A percentile compares a stretch with the other conserved stretches of the same genome.
Evolutionary conservation across 2,329 filamentous ascomycete species (phyloP).

Genomic region (Colletotrichum truncatum): DNA sequence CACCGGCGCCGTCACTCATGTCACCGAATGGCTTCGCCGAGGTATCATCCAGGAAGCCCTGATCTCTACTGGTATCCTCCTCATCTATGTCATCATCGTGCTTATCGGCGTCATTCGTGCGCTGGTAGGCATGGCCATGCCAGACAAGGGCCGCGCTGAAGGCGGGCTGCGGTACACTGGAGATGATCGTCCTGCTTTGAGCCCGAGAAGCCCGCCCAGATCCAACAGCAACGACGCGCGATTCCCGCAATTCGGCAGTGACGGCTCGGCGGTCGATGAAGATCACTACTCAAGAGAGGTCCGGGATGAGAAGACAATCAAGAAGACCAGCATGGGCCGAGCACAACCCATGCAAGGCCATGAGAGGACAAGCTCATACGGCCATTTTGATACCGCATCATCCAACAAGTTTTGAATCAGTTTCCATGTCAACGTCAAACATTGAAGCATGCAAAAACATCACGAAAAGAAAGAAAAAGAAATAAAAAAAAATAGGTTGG

Average conservation of each 20-base stretch:
- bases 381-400: constrained; percentile 40
- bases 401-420: constrained; percentile 22
- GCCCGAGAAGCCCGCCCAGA: constrained; percentile 35
- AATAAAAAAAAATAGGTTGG: neutral
- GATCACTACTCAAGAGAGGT: constrained; percentile 31
- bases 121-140: constrained; percentile 65
- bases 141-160: constrained; percentile 69
- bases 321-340: constrained; percentile 31
- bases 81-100: constrained; percentile 81
- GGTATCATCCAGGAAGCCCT: constrained; percentile 80
- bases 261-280: constrained; percentile 29
- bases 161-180: constrained; percentile 57
- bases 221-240: constrained; percentile 20
- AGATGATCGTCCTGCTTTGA: constrained; percentile 39
- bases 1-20: constrained; percentile 75
- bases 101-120: constrained; percentile 78
- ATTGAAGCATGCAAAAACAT: neutral
- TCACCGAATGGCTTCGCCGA: constrained; percentile 73
- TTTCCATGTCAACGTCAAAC: neutral
- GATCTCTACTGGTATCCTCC: constrained; percentile 78
- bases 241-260: constrained; percentile 29
- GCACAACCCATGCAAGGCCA: constrained; percentile 39
- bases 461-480: neutral
- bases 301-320: constrained; percentile 39
- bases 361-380: constrained; percentile 46